Base-by-base conservation (phyloP, 2,329 filamentous ascomycete species). In the Aspergillus glaucus region DNA sequence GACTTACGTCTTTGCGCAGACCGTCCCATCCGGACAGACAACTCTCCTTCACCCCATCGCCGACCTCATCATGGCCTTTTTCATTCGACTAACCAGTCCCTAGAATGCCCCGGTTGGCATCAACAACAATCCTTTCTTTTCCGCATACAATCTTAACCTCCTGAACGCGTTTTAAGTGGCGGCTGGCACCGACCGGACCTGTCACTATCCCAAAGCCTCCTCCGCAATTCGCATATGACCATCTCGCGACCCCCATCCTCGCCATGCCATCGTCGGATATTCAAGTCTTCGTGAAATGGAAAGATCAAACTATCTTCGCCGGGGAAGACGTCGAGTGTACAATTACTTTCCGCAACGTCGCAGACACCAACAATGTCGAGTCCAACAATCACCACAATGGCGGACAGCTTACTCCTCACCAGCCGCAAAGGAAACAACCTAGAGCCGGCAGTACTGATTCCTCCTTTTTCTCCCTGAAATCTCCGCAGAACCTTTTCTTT, bases 271-370 rank as follows among this genome's bases (percentile, higher is more conserved):
- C 78, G 72, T 81, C 78, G 72, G 92, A 94, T 75, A 89, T 98
- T 67, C 87, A 91, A 69, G 92, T 96, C 71, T 95, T 92, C 69
- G 88, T 98, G 69, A 85, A 86, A 74, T 98, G 92, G 87, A 86
- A 89, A 68, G 88, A 95, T 66, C 85, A 92, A 69, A 91, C 88
- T 53, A 88, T 98, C 62, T 98, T 97, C 73, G 88, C 93, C 49
- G 93, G 93, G 70, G 93, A 98, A 76, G 87, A 95, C 64, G 81
- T 97, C 64, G 88, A 91, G 73, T 97, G 93, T 72, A 90, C 85
- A 58, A 95, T 98, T 68, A 96, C 88, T 45, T 98, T 98, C 74
- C 92, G 87, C 72, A 98, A 98, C 67, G 79, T 91, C 44, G 75
- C 79, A 26, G 68, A 79, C 44, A 73, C 58, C 51, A 57, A 55